Conservation (phyloP, 331 rosid genomes). For the Erythrophleum ivorense region DNA sequence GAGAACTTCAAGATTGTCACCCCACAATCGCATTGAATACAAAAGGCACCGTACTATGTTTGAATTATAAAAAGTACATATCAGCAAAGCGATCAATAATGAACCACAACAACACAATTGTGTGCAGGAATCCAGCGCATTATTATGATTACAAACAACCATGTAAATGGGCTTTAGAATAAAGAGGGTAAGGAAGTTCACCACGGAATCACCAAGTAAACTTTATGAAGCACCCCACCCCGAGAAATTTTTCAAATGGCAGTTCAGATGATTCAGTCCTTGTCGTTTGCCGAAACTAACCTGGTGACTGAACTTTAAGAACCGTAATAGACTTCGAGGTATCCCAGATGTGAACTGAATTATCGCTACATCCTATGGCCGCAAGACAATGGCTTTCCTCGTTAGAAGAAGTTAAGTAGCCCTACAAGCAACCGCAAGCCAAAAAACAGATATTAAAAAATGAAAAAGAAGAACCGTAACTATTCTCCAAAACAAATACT, state of each 20-base stretch:
- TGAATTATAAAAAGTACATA: slow-evolving; percentile 30
- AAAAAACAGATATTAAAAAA: slow-evolving; percentile 6
- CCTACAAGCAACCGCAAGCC: slow-evolving; percentile 45
- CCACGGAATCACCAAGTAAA: not conserved
- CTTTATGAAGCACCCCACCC: not conserved
- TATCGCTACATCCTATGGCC: slow-evolving; percentile 79
- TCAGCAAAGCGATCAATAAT: not conserved
- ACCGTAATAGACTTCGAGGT: slow-evolving; percentile 51
- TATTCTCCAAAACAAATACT: slow-evolving; percentile 8
- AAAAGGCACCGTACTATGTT: slow-evolving; percentile 77
- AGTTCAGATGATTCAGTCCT: slow-evolving; percentile 11
- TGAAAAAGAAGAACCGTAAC: not conserved
- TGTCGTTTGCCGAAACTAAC: slow-evolving; percentile 52
- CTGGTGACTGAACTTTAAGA: slow-evolving; percentile 82
- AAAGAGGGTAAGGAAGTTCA: slow-evolving; percentile 14
- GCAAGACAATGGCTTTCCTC: slow-evolving; percentile 56
- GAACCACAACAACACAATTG: slow-evolving; percentile 2
- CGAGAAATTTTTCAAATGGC: not conserved
- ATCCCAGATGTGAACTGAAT: slow-evolving; percentile 89
- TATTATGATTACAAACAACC: not conserved
- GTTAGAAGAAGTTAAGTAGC: slow-evolving; percentile 43
- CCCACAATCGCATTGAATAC: slow-evolving; percentile 96
- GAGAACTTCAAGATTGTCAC: slow-evolving; percentile 77
- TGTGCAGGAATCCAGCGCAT: not conserved
- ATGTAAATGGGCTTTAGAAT: not conserved